Conservation (phyloP, 106 monocot genomes). For the Gastrodia elata region DNA sequence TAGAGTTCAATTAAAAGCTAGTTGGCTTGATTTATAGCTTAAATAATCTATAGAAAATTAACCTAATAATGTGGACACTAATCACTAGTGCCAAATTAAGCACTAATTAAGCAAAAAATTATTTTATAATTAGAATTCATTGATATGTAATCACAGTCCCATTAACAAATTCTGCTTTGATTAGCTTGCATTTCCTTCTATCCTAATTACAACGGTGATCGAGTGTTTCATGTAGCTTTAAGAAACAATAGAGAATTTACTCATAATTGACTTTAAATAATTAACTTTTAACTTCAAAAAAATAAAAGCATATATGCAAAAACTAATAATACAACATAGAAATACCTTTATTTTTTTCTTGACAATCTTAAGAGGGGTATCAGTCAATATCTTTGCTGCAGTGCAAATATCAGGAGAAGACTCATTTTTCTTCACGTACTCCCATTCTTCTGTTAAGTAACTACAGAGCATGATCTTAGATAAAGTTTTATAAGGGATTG, state of each 20-base stretch:
- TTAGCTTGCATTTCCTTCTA: neutral
- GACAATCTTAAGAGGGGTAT: conserved; percentile 45
- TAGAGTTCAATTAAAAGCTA: no score
- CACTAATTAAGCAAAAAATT: no score
- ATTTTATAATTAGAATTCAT: neutral
- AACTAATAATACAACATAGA: neutral
- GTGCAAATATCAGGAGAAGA: conserved; percentile 36
- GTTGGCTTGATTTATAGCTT: no score
- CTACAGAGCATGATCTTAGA: conserved; percentile 29
- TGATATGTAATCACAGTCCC: neutral
- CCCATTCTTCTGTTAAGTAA: conserved; percentile 80
- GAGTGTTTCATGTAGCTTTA: neutral
- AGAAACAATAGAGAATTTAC: neutral
- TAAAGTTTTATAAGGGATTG: no score
- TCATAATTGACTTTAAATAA: neutral
- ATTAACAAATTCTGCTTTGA: neutral
- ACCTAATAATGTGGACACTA: no score
- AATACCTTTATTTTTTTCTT: conserved; percentile 52
- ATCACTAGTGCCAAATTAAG: no score
- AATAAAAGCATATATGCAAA: neutral
- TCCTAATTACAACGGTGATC: neutral
- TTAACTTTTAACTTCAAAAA: neutral
- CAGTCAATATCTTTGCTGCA: conserved; percentile 43
- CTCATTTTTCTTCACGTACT: conserved; percentile 30
- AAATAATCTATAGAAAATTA: no score